Base-by-base conservation (phyloP, 192 early-diverging fungal species). In the Linnemannia zychae region DNA sequence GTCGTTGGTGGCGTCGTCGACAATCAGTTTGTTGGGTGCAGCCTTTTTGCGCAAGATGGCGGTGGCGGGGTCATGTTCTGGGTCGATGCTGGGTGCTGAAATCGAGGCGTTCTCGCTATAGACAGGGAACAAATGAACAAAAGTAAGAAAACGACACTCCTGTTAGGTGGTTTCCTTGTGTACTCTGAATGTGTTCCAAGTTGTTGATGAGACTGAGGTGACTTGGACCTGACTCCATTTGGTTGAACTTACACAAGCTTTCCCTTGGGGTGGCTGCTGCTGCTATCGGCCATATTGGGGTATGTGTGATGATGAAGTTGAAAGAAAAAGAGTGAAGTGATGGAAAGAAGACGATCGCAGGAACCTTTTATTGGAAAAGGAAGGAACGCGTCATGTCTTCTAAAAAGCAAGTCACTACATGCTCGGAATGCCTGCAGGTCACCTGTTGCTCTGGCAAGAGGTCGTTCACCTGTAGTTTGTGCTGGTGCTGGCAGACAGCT, bases 1-100 rank as follows among this genome's bases (percentile, higher is more conserved):
- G 82, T 99, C 98, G 85, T 95, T 99, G 75, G 92, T 95, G 40
- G 97, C 96, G 80, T 99, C 98, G 86, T 99, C 98, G 37, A 99
- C 97, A 90, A 99, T 96, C 68, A 99, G 89, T 92, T 99, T 99
- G 92, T 99, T 99, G n/a, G 96, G 97, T 50, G 97, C 95, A 0
- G 95, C 85, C 88, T 99, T 99, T 81, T 95, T 94, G 84, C 97
- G 96, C 70, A 99, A 90, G 84, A 99, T 99, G 69, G 98, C 98
- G 20, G 96, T 96, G 57, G 98, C 95, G 44, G 94, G 90, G 91
- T 99, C 98, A 69, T 96, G 90, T 50, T 89, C 91, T 36, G 93
- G 89, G 85, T 95, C 92, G 46, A 81, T 77, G 67, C 86, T 52
- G 31, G 88, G 75, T 11, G 89, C 85, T 67, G 79, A 66, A 46